phyloP scores from a whole-genome alignment of 495 filamentous ascomycete genomes.

The Talaromyces liani region DNA sequence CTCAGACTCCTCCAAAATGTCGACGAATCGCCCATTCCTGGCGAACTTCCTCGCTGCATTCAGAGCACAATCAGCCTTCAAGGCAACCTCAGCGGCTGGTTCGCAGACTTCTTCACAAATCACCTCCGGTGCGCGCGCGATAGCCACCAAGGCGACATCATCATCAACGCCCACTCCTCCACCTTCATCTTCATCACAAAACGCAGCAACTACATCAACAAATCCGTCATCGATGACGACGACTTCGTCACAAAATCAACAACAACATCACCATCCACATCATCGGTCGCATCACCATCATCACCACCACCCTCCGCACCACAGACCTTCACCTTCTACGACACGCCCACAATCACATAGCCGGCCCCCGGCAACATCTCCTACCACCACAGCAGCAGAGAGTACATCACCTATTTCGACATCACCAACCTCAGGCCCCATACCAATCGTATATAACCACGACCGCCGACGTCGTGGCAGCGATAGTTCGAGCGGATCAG shows the following conservation, averaged over 20 bases:
- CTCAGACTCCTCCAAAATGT: conserved; percentile 19
- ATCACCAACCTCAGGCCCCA: conserved; percentile 10
- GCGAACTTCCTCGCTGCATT: conserved; percentile 83
- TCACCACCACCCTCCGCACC: conserved; percentile 13
- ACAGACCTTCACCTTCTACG: conserved; percentile 18
- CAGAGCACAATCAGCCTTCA: conserved; percentile 51
- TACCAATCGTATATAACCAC: conserved; percentile 30
- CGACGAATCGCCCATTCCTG: conserved; percentile 77
- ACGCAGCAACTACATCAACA: conserved; percentile 8
- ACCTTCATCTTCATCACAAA: conserved; percentile 16
- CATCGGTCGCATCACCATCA: conserved; percentile 17
- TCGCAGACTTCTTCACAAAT: conserved; percentile 29
- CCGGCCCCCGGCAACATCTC: conserved; percentile 1
- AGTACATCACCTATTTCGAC: conserved; percentile 11
- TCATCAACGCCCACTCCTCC: conserved; percentile 12
- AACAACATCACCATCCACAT: conserved; percentile 15
- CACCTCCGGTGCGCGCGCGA: conserved; percentile 33
- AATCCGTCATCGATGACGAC: conserved; percentile 11
- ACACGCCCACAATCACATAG: conserved; percentile 15
- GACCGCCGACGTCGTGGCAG: conserved; percentile 60
- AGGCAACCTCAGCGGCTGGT: conserved; percentile 28
- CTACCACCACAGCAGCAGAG: conserved; percentile 16
- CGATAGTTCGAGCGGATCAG: conserved; percentile 61
- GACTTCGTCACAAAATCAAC: conserved; percentile 15
- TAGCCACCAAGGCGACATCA: conserved; percentile 31